phyloP scores from a whole-genome alignment of 352 stramenopile species.

The Phytophthora quininea region DNA sequence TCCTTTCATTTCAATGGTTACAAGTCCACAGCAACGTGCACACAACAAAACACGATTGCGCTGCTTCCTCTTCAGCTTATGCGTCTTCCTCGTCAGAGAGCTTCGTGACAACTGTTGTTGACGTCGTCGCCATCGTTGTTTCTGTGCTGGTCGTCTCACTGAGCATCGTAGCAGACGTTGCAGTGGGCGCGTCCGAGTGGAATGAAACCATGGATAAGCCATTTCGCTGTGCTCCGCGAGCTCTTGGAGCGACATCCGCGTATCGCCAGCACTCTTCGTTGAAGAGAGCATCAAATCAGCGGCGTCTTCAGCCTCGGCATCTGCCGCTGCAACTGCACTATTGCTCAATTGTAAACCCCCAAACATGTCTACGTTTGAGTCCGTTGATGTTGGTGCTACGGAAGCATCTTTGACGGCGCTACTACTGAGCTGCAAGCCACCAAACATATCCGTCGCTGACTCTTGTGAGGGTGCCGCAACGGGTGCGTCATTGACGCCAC shows the following conservation, averaged over 20 bases:
- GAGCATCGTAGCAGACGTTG: slow-evolving; percentile 11
- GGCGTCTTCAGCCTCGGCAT: slow-evolving; percentile 7
- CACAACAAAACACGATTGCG: slow-evolving; percentile 30
- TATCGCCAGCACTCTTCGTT: slow-evolving; percentile 27
- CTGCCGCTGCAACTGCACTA: slow-evolving; percentile 6
- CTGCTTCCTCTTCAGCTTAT: slow-evolving; percentile 10
- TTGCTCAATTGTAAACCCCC: slow-evolving; percentile 25
- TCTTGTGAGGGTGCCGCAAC: slow-evolving; percentile 10
- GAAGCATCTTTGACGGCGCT: slow-evolving; percentile 7
- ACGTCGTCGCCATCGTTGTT: slow-evolving; percentile 18
- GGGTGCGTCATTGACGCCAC: neutral
- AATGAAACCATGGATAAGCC: slow-evolving; percentile 2
- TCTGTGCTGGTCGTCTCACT: slow-evolving; percentile 25
- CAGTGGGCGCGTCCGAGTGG: slow-evolving; percentile 12
- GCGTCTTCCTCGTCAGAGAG: slow-evolving; percentile 19
- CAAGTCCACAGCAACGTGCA: slow-evolving; percentile 16
- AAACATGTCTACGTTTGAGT: slow-evolving; percentile 23
- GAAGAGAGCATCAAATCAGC: neutral
- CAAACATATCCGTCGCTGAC: slow-evolving; percentile 9
- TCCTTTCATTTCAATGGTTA: slow-evolving; percentile 7
- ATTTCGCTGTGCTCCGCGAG: slow-evolving; percentile 43
- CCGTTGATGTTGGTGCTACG: neutral
- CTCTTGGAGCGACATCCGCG: slow-evolving; percentile 61
- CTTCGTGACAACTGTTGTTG: slow-evolving; percentile 22
- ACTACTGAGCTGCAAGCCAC: slow-evolving; percentile 18